These are phyloP conservation scores for Zychaea mexicana DNA, from an alignment of 371 early-diverging fungal genomes.

Conservation along the genomic window DNA sequence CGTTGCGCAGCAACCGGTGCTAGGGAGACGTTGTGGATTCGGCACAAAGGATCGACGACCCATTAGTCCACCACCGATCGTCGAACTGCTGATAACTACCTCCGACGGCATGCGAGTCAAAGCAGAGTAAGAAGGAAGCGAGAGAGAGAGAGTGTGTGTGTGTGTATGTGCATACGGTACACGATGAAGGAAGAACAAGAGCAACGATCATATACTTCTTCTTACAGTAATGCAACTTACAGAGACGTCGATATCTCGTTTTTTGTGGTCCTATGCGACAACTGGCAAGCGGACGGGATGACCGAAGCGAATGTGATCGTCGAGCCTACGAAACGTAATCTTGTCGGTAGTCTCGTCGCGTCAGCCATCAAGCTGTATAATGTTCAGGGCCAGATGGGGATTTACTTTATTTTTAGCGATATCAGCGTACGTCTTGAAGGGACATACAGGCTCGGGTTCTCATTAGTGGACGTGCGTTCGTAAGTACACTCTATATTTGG, in stretches of 20 bases:
- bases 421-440: slow-evolving; percentile 72
- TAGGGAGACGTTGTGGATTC: slow-evolving; percentile 72
- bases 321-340: slow-evolving; percentile 41
- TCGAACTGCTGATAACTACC: slow-evolving; percentile 41
- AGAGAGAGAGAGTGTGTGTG: too few species aligned
- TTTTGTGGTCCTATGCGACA: slow-evolving; percentile 22
- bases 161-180: not conserved
- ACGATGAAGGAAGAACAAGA: not conserved
- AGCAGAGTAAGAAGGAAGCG: slow-evolving; percentile 21
- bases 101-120: slow-evolving; percentile 19
- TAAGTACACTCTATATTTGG: slow-evolving; percentile 27
- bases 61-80: slow-evolving; percentile 72
- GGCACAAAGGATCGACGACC: slow-evolving; percentile 74
- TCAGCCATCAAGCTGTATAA: slow-evolving; percentile 68
- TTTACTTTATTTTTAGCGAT: slow-evolving; percentile 79
- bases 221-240: not conserved
- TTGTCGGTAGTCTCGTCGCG: slow-evolving; percentile 74
- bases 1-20: slow-evolving; percentile 64
- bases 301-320: slow-evolving; percentile 26
- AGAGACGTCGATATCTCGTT: slow-evolving; percentile 19
- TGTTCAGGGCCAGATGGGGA: slow-evolving; percentile 66
- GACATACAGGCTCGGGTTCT: slow-evolving; percentile 62
- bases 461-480: slow-evolving; percentile 54
- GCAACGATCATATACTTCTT: not conserved
- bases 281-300: slow-evolving; percentile 30